Percentiles rank a stretch among this genome's conserved stretches.
Evolutionary conservation across 192 early-diverging fungal species (phyloP).

Genomic region (Funneliformis mosseae): DNA sequence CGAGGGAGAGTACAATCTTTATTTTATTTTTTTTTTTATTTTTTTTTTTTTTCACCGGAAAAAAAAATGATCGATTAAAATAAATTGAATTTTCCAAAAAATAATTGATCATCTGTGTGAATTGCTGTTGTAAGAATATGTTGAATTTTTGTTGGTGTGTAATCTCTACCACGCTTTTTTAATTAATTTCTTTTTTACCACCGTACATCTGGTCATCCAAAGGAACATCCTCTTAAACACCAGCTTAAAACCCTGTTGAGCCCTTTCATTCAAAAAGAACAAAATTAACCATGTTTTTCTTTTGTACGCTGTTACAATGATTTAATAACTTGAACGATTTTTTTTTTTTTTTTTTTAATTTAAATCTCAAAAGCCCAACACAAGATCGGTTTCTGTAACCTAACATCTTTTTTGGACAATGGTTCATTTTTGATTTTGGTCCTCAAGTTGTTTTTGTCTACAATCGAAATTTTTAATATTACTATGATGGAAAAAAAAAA

Average conservation of each 20-base stretch:
- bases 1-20: slow-evolving; percentile 12
- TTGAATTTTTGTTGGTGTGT: background rate
- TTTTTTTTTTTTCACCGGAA: background rate
- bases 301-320: background rate
- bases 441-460: background rate
- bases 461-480: no score
- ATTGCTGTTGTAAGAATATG: background rate
- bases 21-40: background rate
- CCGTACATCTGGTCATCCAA: background rate
- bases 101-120: background rate
- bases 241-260: background rate
- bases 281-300: background rate
- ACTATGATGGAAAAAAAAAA: no score
- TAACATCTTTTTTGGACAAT: background rate
- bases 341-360: background rate
- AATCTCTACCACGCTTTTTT: background rate
- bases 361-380: background rate
- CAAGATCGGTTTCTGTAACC: background rate
- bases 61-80: slow-evolving; percentile 6
- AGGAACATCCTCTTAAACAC: background rate
- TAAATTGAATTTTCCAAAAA: background rate
- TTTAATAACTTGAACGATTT: background rate
- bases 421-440: background rate
- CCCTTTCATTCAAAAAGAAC: background rate
- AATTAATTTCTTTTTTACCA: background rate